A percentile compares a stretch with the other conserved stretches of the same genome.
These are phyloP conservation scores for Candolleomyces eurysporus DNA, from an alignment of 768 basidiomycete genomes.

Conservation along the genomic window DNA sequence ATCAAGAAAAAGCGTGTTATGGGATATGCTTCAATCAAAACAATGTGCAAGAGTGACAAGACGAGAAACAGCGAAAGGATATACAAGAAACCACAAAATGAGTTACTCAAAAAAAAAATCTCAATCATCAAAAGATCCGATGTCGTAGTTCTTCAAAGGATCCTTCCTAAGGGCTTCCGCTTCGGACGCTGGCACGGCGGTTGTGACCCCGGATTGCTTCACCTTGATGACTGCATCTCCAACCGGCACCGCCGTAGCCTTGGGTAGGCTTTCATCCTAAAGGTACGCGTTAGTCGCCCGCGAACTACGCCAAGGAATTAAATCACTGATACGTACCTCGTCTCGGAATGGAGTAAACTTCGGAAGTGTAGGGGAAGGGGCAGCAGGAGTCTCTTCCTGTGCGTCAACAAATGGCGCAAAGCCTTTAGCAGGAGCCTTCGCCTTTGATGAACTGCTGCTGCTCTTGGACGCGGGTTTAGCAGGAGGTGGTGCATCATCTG, in stretches of 20 bases:
- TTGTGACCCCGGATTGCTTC: slow-evolving; percentile 47
- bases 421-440: neutral
- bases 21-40: too few species aligned
- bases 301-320: slow-evolving; percentile 4
- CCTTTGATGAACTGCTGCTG: slow-evolving; percentile 9
- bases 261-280: slow-evolving; percentile 15
- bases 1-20: too few species aligned
- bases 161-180: slow-evolving; percentile 78
- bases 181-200: slow-evolving; percentile 50
- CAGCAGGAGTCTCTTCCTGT: slow-evolving; percentile 13
- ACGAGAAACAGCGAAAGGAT: neutral
- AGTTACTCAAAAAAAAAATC: neutral
- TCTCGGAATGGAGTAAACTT: slow-evolving; percentile 74
- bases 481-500: slow-evolving; percentile 46
- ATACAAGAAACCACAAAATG: neutral
- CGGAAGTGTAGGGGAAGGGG: slow-evolving; percentile 43
- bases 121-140: slow-evolving; percentile 10
- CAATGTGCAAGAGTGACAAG: too few species aligned
- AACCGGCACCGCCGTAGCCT: slow-evolving; percentile 30
- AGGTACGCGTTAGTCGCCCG: neutral
- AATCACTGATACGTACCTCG: slow-evolving; percentile 45
- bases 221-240: slow-evolving; percentile 69
- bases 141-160: slow-evolving; percentile 72
- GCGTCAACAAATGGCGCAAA: slow-evolving; percentile 34
- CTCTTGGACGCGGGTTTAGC: slow-evolving; percentile 20